phyloP scores from a whole-genome alignment of 73 alveolate species.

The Blepharisma japonicum region DNA sequence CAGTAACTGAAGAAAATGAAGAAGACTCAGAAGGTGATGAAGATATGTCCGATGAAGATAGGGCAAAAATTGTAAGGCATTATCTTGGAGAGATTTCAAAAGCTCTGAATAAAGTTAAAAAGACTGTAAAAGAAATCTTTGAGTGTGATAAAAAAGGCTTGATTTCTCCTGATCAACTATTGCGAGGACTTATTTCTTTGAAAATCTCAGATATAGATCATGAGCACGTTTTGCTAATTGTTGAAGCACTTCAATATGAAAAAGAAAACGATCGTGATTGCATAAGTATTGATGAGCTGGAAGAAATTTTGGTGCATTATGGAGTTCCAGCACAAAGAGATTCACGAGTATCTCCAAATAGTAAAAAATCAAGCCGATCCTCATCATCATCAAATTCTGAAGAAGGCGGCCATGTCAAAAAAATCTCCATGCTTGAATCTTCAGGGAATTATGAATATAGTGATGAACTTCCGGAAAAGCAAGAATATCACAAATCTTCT shows the following conservation, averaged over 20 bases:
- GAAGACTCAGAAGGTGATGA: not conserved
- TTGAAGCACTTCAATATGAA: conserved; percentile 24
- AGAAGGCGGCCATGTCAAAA: conserved; percentile 5
- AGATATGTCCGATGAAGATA: conserved; percentile 6
- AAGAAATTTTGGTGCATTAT: conserved; percentile 6
- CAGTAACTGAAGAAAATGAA: not conserved
- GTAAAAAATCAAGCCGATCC: not conserved
- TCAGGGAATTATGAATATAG: conserved; percentile 11
- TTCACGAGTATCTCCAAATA: not conserved
- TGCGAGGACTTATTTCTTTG: not conserved
- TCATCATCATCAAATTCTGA: not conserved
- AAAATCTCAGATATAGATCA: not conserved
- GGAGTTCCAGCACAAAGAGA: conserved; percentile 16
- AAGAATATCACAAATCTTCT: not conserved
- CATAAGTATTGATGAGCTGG: conserved; percentile 15
- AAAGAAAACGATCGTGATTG: conserved; percentile 1
- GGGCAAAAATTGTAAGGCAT: conserved; percentile 23
- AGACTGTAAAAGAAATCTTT: not conserved
- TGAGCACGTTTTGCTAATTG: conserved; percentile 13
- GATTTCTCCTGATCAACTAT: conserved; percentile 2
- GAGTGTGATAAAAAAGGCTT: conserved; percentile 20
- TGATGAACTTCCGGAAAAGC: not conserved
- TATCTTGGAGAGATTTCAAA: conserved; percentile 9
- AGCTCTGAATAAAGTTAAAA: not conserved
- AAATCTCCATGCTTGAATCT: conserved; percentile 1